Evolutionary conservation across 2,329 filamentous ascomycete genomes (phyloP).

Genomic region (Ceratocystis diversiconidia): DNA sequence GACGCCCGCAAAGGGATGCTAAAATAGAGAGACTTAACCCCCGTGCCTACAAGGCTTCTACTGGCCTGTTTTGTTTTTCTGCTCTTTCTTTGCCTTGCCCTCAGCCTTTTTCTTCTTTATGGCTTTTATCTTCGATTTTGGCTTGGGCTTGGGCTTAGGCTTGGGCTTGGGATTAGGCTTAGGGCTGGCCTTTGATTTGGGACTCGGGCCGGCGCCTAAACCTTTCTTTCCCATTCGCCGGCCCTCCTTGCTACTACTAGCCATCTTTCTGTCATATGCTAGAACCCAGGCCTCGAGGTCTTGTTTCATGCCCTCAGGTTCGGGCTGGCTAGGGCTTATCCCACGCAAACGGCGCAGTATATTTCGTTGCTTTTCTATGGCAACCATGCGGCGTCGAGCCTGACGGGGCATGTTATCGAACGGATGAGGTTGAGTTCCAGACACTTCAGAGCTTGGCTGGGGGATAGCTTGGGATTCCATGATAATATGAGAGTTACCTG

Average conservation of each 20-base stretch:
- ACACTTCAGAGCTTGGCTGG: neutral
- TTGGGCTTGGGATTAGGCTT: neutral
- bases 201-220: neutral
- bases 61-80: neutral
- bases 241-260: neutral
- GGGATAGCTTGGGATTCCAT: neutral
- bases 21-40: neutral
- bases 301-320: slow-evolving; percentile 8
- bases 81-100: neutral
- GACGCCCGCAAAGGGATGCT: neutral
- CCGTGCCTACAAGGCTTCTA: neutral
- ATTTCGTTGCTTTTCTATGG: slow-evolving; percentile 12
- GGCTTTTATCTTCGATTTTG: neutral
- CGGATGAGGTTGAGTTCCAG: neutral
- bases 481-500: slow-evolving; percentile 3
- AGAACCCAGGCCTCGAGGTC: slow-evolving; percentile 10
- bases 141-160: neutral
- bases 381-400: slow-evolving; percentile 10
- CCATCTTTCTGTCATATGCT: slow-evolving; percentile 7
- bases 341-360: slow-evolving; percentile 5
- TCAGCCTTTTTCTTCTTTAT: neutral
- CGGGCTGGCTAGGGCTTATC: neutral
- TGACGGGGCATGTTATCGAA: slow-evolving; percentile 5
- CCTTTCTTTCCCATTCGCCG: neutral
- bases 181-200: neutral